Conservation (phyloP, 2,329 filamentous ascomycete genomes). For the Herpotrichia juniperi region DNA sequence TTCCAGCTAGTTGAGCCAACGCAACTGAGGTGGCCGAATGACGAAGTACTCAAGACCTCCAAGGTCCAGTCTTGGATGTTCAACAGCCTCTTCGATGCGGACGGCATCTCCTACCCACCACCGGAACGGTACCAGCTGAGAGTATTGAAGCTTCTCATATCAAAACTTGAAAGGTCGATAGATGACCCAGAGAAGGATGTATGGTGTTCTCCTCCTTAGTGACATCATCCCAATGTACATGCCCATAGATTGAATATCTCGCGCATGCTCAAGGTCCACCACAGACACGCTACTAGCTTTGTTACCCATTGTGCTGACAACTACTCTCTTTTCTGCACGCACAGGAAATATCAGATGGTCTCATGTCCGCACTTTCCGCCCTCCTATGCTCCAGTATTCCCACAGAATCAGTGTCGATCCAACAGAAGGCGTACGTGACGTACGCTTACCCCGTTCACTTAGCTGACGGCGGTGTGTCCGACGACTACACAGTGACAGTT, state of each 20-base stretch:
- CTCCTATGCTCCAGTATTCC: constrained; percentile 69
- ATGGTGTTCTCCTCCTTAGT: constrained; percentile 53
- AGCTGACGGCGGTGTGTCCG: constrained; percentile 19
- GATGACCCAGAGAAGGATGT: constrained; percentile 87
- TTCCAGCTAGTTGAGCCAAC: constrained; percentile 73
- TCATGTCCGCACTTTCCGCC: constrained; percentile 71
- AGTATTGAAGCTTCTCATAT: constrained; percentile 74
- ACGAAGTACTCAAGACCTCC: constrained; percentile 62
- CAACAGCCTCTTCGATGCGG: constrained; percentile 67
- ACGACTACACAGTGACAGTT: constrained; percentile 60
- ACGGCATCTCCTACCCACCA: constrained; percentile 62
- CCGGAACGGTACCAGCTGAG: constrained; percentile 73
- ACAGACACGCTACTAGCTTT: neutral
- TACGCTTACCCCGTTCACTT: constrained; percentile 57
- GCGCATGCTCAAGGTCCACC: neutral
- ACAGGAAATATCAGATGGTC: constrained; percentile 82
- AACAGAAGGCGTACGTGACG: constrained; percentile 76
- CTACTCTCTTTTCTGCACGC: constrained; percentile 20
- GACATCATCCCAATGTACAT: neutral
- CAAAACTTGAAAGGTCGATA: constrained; percentile 74
- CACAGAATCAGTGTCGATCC: constrained; percentile 69
- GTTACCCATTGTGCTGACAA: constrained; percentile 25
- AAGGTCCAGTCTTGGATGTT: constrained; percentile 72
- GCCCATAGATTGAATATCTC: neutral
- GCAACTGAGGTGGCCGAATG: constrained; percentile 67